Percentiles rank a stretch among this genome's conserved stretches.
These are phyloP conservation scores for Arctium lappa DNA, from an alignment of 129 eudicot species.

Conservation along the genomic window DNA sequence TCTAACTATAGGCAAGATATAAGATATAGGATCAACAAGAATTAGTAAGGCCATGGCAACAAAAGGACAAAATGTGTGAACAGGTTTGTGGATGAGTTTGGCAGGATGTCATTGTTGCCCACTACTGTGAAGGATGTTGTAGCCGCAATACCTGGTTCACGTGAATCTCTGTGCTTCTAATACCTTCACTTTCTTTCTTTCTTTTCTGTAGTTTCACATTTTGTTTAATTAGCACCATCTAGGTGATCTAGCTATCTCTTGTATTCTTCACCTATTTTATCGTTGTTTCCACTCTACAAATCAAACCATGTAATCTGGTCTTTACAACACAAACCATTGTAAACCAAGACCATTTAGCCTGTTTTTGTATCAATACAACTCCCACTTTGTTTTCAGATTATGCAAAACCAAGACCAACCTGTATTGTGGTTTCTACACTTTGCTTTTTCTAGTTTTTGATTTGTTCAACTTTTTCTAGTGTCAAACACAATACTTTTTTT, in stretches of 20 bases:
- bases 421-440: not conserved
- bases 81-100: slow-evolving; percentile 61
- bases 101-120: slow-evolving; percentile 74
- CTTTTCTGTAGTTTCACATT: not conserved
- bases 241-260: slow-evolving; percentile 2
- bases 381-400: slow-evolving; percentile 1
- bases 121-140: slow-evolving; percentile 83
- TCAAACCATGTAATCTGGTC: not conserved
- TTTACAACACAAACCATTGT: not conserved
- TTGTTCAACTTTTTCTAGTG: not conserved
- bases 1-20: slow-evolving; percentile 59
- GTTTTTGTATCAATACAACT: slow-evolving; percentile 21
- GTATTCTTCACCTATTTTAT: slow-evolving; percentile 3
- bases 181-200: not conserved
- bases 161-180: slow-evolving; percentile 37
- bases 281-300: not conserved
- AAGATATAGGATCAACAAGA: slow-evolving; percentile 86
- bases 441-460: not conserved
- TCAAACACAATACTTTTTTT: not conserved
- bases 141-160: slow-evolving; percentile 82
- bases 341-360: not conserved
- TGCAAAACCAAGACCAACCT: slow-evolving; percentile 3
- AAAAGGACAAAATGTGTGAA: slow-evolving; percentile 76
- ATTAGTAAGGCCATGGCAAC: slow-evolving; percentile 79
- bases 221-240: not conserved